phyloP scores from a whole-genome alignment of 345 rosid species.

The Eucalyptus virginea region DNA sequence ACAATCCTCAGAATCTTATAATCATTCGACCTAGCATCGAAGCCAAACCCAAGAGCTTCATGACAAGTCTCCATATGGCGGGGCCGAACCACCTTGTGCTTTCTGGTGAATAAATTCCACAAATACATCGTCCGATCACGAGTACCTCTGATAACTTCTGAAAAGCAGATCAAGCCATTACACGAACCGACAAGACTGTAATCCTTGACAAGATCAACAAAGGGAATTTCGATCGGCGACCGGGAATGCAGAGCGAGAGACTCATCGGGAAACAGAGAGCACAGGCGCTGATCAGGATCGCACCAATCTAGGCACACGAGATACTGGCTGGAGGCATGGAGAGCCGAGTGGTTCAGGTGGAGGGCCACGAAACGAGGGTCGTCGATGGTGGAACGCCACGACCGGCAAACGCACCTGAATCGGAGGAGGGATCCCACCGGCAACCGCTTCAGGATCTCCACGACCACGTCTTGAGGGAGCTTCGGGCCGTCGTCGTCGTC shows the following conservation, averaged over 20 bases:
- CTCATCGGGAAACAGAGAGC: neutral
- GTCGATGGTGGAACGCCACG: neutral
- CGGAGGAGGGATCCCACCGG: neutral
- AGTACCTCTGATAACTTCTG: rapidly evolving
- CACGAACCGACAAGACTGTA: neutral
- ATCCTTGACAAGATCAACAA: rapidly evolving
- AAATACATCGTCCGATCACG: neutral
- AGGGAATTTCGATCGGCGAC: neutral
- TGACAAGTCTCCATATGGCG: rapidly evolving
- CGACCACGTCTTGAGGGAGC: neutral
- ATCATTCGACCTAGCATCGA: neutral
- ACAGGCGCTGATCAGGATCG: neutral
- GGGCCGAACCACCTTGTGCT: neutral
- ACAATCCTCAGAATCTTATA: neutral
- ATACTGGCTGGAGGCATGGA: rapidly evolving
- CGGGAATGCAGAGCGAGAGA: neutral
- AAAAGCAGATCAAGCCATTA: neutral
- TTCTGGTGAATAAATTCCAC: neutral
- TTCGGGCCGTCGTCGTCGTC: neutral
- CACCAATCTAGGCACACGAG: neutral
- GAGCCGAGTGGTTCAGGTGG: neutral
- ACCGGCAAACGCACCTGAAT: neutral
- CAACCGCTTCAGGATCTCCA: neutral
- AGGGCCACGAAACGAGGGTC: neutral
- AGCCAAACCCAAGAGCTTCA: neutral